Conservation (phyloP, 2,329 filamentous ascomycete species). For the Fusarium miscanthi region DNA sequence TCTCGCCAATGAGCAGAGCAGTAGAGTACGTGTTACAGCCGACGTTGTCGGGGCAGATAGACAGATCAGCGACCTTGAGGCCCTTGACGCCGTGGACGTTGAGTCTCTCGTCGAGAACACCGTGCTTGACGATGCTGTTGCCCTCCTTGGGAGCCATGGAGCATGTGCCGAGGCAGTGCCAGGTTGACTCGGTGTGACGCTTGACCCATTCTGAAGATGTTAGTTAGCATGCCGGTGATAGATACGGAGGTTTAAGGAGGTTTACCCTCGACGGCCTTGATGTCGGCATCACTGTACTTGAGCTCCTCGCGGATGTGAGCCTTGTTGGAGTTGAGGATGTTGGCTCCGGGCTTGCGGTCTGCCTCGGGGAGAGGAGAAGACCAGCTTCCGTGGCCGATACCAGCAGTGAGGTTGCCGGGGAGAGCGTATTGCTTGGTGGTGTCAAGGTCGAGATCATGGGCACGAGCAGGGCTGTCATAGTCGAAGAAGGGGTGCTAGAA, state of each 20-base stretch:
- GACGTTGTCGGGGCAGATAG: constrained; percentile 82
- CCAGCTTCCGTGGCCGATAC: constrained; percentile 81
- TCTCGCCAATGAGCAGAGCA: constrained; percentile 38
- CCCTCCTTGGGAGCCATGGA: constrained; percentile 81
- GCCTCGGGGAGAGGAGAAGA: constrained; percentile 66
- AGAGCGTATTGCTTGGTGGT: constrained; percentile 82
- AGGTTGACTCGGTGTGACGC: constrained; percentile 78
- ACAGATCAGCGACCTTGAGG: constrained; percentile 80
- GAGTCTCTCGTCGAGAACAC: constrained; percentile 79
- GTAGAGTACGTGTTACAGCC: constrained; percentile 70
- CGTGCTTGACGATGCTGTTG: constrained; percentile 83
- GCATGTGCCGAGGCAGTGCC: constrained; percentile 67
- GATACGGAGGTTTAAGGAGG: too few species aligned
- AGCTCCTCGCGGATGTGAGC: constrained; percentile 71
- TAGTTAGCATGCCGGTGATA: not conserved
- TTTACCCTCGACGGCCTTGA: constrained; percentile 69
- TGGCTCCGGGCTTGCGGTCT: constrained; percentile 58
- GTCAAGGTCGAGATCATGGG: constrained; percentile 77
- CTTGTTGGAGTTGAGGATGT: constrained; percentile 71
- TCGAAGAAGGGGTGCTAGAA: constrained; percentile 74
- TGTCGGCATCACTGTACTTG: constrained; percentile 72
- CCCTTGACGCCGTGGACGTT: constrained; percentile 83
- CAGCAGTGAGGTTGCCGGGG: constrained; percentile 75
- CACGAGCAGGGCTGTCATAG: constrained; percentile 75
- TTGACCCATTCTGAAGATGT: constrained; percentile 68